Conservation (phyloP, 1,284 basidiomycete species). For the Rhodotorula sp. region DNA sequence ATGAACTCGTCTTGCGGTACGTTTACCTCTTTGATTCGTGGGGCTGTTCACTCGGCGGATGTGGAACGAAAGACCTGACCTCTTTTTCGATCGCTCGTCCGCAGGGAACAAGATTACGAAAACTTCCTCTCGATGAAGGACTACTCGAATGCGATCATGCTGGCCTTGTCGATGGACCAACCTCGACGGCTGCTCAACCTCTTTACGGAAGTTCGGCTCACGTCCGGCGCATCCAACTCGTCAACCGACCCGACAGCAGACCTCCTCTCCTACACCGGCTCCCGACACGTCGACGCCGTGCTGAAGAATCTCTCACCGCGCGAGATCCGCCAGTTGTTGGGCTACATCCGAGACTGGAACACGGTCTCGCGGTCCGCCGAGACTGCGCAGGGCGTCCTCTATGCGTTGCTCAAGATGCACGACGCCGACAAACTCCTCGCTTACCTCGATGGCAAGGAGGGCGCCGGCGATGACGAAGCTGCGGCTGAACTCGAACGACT, state of each 20-base stretch:
- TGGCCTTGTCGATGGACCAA: conserved; percentile 88
- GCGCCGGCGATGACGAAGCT: conserved; percentile 26
- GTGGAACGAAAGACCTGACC: not conserved
- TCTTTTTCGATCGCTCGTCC: not conserved
- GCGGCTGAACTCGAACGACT: conserved; percentile 33
- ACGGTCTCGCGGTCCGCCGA: conserved; percentile 76
- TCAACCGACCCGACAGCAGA: conserved; percentile 25
- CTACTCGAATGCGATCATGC: conserved; percentile 83
- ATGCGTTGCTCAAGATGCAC: conserved; percentile 63
- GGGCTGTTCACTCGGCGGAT: not conserved
- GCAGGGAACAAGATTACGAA: conserved; percentile 88
- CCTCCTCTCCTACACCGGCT: conserved; percentile 59
- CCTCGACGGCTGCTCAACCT: conserved; percentile 81
- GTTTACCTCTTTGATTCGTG: too few species aligned
- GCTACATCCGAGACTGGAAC: conserved; percentile 90
- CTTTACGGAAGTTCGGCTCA: conserved; percentile 64
- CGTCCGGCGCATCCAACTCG: conserved; percentile 6
- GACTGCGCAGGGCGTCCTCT: conserved; percentile 83
- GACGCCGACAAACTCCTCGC: conserved; percentile 33
- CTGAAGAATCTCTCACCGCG: conserved; percentile 66
- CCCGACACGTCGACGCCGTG: conserved; percentile 72
- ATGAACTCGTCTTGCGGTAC: conserved; percentile 72
- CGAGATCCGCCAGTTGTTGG: conserved; percentile 77
- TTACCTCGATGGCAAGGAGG: conserved; percentile 45
- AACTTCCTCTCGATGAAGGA: conserved; percentile 86